These are phyloP conservation scores for Neofusicoccum ribis DNA, from an alignment of 2,329 filamentous ascomycete species.

Conservation along the genomic window DNA sequence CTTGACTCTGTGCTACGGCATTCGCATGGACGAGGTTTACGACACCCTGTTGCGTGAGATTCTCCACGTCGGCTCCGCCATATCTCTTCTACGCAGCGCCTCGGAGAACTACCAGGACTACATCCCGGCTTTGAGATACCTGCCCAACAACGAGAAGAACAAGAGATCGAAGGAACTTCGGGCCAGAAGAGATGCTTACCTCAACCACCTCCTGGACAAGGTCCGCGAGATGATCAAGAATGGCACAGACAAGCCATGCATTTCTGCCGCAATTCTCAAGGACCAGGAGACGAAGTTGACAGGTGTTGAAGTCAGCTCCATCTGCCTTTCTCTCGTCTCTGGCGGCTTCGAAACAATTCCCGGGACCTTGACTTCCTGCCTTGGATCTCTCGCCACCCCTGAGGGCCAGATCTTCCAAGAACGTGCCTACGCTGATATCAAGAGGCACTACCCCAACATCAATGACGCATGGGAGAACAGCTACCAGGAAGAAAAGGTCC, in stretches of 20 bases:
- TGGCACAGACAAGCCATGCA: slow-evolving; percentile 56
- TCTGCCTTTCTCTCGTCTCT: slow-evolving; percentile 55
- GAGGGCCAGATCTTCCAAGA: slow-evolving; percentile 55
- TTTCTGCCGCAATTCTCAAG: slow-evolving; percentile 55
- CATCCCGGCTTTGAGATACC: slow-evolving; percentile 51
- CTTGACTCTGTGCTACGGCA: slow-evolving; percentile 56
- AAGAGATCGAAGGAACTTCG: slow-evolving; percentile 49
- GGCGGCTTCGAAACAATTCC: slow-evolving; percentile 59
- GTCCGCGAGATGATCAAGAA: slow-evolving; percentile 53
- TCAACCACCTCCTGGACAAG: slow-evolving; percentile 52
- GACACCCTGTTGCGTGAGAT: slow-evolving; percentile 55
- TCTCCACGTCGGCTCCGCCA: slow-evolving; percentile 54
- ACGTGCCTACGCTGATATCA: slow-evolving; percentile 55
- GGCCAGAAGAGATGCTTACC: slow-evolving; percentile 50
- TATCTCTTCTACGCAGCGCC: slow-evolving; percentile 51
- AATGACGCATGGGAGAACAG: slow-evolving; percentile 49
- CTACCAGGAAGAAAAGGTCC: slow-evolving; percentile 50
- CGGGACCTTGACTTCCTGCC: slow-evolving; percentile 53
- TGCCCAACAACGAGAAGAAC: slow-evolving; percentile 56
- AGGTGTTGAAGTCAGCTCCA: slow-evolving; percentile 55
- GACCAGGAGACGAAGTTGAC: slow-evolving; percentile 55
- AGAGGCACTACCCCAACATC: slow-evolving; percentile 48
- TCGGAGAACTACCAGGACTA: slow-evolving; percentile 58
- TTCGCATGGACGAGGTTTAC: slow-evolving; percentile 56
- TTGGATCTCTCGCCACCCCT: slow-evolving; percentile 51